Conservation (phyloP, 345 rosid genomes). For the Stellera chamaejasme region DNA sequence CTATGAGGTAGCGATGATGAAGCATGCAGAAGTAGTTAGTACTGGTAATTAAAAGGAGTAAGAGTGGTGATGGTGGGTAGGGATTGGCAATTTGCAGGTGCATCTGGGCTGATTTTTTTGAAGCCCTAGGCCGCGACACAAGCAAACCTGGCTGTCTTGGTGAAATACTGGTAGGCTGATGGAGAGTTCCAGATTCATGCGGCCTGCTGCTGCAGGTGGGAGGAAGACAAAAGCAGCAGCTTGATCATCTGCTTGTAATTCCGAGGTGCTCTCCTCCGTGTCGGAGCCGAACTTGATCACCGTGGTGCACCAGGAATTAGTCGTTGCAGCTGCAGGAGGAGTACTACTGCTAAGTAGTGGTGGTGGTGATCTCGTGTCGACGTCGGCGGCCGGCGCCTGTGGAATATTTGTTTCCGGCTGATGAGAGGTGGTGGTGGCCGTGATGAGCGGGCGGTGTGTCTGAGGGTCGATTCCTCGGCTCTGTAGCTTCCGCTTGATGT, state of each 20-base stretch:
- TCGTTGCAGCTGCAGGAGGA: not conserved
- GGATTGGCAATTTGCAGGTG: not conserved
- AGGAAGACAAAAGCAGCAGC: not conserved
- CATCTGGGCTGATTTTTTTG: constrained; percentile 19
- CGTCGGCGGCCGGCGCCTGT: constrained; percentile 2
- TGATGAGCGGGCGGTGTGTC: constrained; percentile 35
- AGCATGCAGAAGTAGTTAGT: too few relatives aligned
- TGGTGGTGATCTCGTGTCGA: too few relatives aligned
- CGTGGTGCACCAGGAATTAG: not conserved
- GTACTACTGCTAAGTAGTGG: too few relatives aligned
- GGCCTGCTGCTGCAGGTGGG: not conserved
- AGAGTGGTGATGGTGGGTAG: too few relatives aligned
- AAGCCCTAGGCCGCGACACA: constrained; percentile 35
- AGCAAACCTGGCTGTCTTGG: constrained; percentile 17
- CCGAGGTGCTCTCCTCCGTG: constrained; percentile 27
- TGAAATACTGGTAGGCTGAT: constrained; percentile 21
- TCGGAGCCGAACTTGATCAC: too few relatives aligned
- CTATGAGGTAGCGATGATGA: too few relatives aligned
- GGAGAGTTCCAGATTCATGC: constrained; percentile 31
- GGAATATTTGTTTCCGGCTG: not conserved
- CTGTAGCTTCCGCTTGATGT: constrained; percentile 42
- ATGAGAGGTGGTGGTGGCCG: not conserved
- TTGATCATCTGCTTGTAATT: constrained; percentile 19
- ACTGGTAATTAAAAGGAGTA: too few relatives aligned
- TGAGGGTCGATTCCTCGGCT: constrained; percentile 41